A percentile compares a stretch with the other conserved stretches of the same genome.
These are phyloP conservation scores for Xylaria acuta DNA, from an alignment of 495 filamentous ascomycete genomes.

Conservation along the genomic window DNA sequence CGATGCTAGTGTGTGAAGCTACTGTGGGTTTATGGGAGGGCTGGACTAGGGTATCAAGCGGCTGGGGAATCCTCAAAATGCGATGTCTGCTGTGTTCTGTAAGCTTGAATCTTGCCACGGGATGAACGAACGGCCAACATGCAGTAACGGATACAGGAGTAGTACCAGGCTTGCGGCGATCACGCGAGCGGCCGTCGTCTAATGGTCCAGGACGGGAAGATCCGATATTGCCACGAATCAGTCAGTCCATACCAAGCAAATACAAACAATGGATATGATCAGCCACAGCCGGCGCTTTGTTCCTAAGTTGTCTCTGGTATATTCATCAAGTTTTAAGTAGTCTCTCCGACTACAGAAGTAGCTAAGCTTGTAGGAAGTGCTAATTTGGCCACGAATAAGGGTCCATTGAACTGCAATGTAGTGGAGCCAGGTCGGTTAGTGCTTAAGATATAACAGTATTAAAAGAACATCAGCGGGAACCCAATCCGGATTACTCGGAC, in stretches of 20 bases:
- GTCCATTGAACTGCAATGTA: slow-evolving; percentile 6
- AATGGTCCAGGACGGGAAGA: slow-evolving; percentile 11
- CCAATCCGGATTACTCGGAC: slow-evolving; percentile 12
- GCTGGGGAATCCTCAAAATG: not conserved
- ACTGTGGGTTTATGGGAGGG: not conserved
- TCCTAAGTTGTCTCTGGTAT: slow-evolving; percentile 2
- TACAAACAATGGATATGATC: slow-evolving; percentile 1
- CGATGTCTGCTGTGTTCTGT: slow-evolving; percentile 4
- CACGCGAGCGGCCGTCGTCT: slow-evolving; percentile 25
- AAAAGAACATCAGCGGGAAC: slow-evolving; percentile 21
- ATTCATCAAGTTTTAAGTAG: not conserved
- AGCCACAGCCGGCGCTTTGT: slow-evolving; percentile 1
- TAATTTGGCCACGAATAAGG: slow-evolving; percentile 21
- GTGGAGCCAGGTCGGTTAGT: slow-evolving; percentile 7
- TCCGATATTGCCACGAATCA: slow-evolving; percentile 23
- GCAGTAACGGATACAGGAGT: slow-evolving; percentile 6
- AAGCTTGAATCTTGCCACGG: slow-evolving; percentile 13
- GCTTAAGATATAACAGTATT: slow-evolving; percentile 16
- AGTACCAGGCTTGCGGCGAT: slow-evolving; percentile 21
- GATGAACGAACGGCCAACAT: not conserved
- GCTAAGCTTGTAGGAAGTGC: slow-evolving; percentile 4
- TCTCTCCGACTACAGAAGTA: not conserved
- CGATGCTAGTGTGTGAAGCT: not conserved
- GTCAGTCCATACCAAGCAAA: slow-evolving; percentile 9
- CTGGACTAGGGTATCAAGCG: not conserved